Evolutionary conservation across 139 green algal genomes (phyloP).

Genomic region (Desmodesmus armatus): DNA sequence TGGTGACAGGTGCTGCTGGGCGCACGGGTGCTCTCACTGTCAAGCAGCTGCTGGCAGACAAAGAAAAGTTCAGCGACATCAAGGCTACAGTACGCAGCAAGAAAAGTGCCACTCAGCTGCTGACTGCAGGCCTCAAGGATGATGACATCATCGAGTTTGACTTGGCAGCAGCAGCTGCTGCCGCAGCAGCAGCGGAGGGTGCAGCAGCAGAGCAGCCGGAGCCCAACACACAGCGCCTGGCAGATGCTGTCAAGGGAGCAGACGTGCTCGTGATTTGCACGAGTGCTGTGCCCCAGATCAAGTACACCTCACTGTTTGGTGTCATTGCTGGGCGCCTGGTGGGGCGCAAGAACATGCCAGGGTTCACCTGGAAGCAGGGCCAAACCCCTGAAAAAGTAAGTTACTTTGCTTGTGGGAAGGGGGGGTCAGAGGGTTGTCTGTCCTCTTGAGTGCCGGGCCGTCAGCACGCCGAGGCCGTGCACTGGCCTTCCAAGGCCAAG

Average conservation of each 20-base stretch:
- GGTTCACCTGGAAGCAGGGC: conserved; percentile 72
- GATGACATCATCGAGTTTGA: conserved; percentile 30
- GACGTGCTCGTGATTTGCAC: conserved; percentile 67
- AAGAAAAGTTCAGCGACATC: conserved; percentile 47
- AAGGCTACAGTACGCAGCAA: conserved; percentile 68
- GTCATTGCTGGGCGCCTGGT: conserved; percentile 51
- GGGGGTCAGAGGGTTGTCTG: no score
- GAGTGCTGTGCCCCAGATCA: conserved; percentile 54
- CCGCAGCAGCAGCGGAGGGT: neutral
- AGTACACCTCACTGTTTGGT: conserved; percentile 32
- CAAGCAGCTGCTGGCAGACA: conserved; percentile 69
- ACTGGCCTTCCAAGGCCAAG: no score
- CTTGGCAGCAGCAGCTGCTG: conserved; percentile 31
- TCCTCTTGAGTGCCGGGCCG: no score
- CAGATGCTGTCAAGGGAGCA: conserved; percentile 47
- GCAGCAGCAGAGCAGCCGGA: neutral
- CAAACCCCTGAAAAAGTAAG: conserved; percentile 67
- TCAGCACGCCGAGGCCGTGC: no score
- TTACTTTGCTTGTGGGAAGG: no score
- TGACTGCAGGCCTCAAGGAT: conserved; percentile 33
- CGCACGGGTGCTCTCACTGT: conserved; percentile 74
- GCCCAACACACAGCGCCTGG: neutral
- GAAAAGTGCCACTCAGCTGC: conserved; percentile 45
- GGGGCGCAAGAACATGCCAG: conserved; percentile 46
- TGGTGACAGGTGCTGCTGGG: conserved; percentile 81